Base-by-base conservation (phyloP, 441 rosid genomes). In the Populus hybrid region DNA sequence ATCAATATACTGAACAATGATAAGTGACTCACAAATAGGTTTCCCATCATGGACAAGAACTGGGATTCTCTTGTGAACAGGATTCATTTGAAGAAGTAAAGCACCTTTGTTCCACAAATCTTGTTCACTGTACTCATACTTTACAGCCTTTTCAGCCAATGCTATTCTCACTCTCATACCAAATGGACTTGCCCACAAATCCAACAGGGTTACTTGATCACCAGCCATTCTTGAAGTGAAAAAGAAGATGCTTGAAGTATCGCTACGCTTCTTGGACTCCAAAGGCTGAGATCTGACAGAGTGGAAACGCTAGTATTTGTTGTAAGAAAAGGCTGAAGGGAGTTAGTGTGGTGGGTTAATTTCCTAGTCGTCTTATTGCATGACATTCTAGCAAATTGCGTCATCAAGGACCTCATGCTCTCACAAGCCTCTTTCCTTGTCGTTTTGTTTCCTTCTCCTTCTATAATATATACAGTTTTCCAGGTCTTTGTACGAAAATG, bases 1-100 rank as follows among this genome's bases (percentile, higher is more conserved):
- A 64, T 82, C 82, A 64, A 82, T 36, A 45, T 79, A 79, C 74
- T 79, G 66, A 6, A 82, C 66, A 61, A 50, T 68, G 35, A 82
- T 71, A 31, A 79, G 82, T 0, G 85, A 82, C 69, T 82, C 85
- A 66, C 78, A 72, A 35, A 82, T 40, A n/a, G 85, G 80, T 64
- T 73, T 81, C 12, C 80, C 80, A 20, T 76, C 61, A 38, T 80
- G 83, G 69, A 80, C 40, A 24, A 82, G 82, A 76, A 82, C 84
- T 18, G 82, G 85, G 38, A 82, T 74, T 69, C 69, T 76, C 78
- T 82, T 82, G 72, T 82, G 78, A 31, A 82, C 61, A 2, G 85
- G 85, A 74, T 82, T 82, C 85, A 76, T 79, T 66, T 76, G 33
- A 29, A 79, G 69, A 10, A 82, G 85, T 24, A 79, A 65, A 68